Evolutionary conservation across 345 rosid species (phyloP).

Genomic region (Anastatica hierochuntica): DNA sequence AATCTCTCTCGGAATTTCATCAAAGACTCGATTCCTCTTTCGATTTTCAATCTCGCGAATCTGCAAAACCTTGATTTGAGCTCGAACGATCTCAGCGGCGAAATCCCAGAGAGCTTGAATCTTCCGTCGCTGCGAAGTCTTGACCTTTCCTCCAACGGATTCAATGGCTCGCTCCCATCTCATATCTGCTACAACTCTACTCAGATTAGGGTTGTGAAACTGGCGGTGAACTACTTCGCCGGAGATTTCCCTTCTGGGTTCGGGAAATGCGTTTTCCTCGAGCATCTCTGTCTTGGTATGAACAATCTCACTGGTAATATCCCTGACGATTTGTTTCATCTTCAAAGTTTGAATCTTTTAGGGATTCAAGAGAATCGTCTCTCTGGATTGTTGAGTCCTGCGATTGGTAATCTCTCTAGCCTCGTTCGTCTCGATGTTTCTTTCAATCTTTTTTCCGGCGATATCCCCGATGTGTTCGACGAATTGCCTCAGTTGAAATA

Average conservation of each 20-base stretch:
- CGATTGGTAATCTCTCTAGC: slow-evolving; percentile 33
- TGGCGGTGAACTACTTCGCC: slow-evolving; percentile 48
- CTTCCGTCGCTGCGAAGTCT: slow-evolving; percentile 38
- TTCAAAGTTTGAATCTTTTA: slow-evolving; percentile 30
- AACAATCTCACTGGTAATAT: slow-evolving; percentile 50
- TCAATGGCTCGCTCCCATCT: slow-evolving; percentile 42
- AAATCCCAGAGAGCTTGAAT: slow-evolving; percentile 31
- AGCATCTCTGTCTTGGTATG: slow-evolving; percentile 49
- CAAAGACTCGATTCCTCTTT: slow-evolving; percentile 35
- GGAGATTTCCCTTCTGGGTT: slow-evolving; percentile 40
- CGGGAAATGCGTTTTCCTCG: slow-evolving; percentile 35
- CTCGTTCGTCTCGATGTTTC: slow-evolving; percentile 55
- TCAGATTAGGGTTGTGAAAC: slow-evolving; percentile 18
- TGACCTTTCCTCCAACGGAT: slow-evolving; percentile 38
- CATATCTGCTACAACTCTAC: slow-evolving; percentile 43
- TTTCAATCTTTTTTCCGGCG: slow-evolving; percentile 39
- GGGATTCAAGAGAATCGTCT: slow-evolving; percentile 46
- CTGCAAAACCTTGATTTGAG: slow-evolving; percentile 50
- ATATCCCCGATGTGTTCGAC: slow-evolving; percentile 52
- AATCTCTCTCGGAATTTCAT: slow-evolving; percentile 53
- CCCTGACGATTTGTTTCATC: slow-evolving; percentile 38
- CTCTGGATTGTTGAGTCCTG: slow-evolving; percentile 37
- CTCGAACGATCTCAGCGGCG: slow-evolving; percentile 39
- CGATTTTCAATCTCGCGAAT: slow-evolving; percentile 36
- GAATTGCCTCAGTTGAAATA: slow-evolving; percentile 22